phyloP scores from a whole-genome alignment of 805 yeast genomes.

The Yamadazyma endophytica region DNA sequence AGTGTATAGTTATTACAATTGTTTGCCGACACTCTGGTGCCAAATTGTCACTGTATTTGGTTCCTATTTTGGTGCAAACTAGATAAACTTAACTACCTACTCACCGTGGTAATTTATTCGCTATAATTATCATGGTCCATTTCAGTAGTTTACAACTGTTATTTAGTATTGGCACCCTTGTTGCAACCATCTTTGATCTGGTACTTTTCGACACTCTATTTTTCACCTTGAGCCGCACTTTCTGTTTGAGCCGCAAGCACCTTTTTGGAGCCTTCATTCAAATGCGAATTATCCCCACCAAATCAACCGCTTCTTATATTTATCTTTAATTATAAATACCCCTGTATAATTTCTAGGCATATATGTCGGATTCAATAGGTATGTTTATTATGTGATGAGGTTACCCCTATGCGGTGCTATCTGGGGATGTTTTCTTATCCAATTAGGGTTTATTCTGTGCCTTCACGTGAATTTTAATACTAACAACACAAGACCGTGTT shows the following conservation, averaged over 20 bases:
- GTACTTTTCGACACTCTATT: neutral
- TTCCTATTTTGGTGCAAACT: conserved; percentile 92
- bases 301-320: no score
- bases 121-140: conserved; percentile 62
- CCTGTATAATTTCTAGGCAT: neutral
- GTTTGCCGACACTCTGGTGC: conserved; percentile 96
- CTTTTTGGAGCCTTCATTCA: neutral
- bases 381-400: no score
- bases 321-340: neutral
- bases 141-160: conserved; percentile 50
- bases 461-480: no score
- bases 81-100: conserved; percentile 59
- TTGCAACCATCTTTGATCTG: neutral
- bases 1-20: conserved; percentile 9
- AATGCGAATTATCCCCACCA: neutral
- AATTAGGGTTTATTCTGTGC: no score
- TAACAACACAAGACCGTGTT: conserved; percentile 55
- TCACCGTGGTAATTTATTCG: conserved; percentile 53
- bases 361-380: conserved; percentile 16
- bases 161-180: neutral
- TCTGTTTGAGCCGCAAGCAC: no score
- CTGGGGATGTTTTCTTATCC: no score
- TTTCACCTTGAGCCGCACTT: neutral
- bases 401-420: no score
- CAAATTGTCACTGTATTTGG: conserved; percentile 57